A percentile compares a stretch with the other conserved stretches of the same genome.
Evolutionary conservation across 228 moss, liverwort and hornwort species (phyloP).

Genomic region (Sphagnum magellanicum): DNA sequence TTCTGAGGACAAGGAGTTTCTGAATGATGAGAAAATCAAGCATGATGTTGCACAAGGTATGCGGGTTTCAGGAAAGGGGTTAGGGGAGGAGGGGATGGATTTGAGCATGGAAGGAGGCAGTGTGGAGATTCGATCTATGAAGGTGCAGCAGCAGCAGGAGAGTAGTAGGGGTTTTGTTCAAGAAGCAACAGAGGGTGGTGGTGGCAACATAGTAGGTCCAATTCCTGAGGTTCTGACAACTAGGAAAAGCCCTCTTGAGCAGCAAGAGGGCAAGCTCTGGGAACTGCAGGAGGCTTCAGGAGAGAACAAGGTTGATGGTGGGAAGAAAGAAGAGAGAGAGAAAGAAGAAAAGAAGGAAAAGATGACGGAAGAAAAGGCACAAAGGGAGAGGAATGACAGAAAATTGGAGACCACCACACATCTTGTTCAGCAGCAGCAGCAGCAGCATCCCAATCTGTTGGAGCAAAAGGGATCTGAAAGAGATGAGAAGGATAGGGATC

Average conservation of each 20-base stretch:
- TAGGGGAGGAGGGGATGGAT: too few relatives aligned
- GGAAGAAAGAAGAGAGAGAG: slow-evolving; percentile 12
- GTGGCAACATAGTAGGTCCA: not conserved
- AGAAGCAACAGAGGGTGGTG: not conserved
- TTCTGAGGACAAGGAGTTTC: too few relatives aligned
- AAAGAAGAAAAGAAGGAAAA: slow-evolving; percentile 31
- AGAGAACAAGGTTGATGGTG: not conserved
- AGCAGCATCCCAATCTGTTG: not conserved
- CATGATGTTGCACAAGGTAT: too few relatives aligned
- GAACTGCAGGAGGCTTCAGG: not conserved
- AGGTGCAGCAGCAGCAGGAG: too few relatives aligned
- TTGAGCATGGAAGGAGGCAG: too few relatives aligned
- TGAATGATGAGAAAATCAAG: too few relatives aligned
- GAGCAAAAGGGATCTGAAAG: slow-evolving; percentile 17
- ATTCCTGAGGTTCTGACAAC: not conserved
- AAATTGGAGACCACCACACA: not conserved
- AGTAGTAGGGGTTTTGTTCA: not conserved
- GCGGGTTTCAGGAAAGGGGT: too few relatives aligned
- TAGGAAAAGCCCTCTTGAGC: not conserved
- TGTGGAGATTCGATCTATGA: too few relatives aligned
- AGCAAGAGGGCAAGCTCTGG: not conserved
- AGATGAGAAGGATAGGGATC: slow-evolving; percentile 12
- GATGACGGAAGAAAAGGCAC: not conserved
- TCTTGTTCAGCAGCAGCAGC: too few relatives aligned
- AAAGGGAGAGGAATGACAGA: not conserved